Evolutionary conservation across 148 eudicot species (phyloP).

Genomic region (Arbutus unedo): DNA sequence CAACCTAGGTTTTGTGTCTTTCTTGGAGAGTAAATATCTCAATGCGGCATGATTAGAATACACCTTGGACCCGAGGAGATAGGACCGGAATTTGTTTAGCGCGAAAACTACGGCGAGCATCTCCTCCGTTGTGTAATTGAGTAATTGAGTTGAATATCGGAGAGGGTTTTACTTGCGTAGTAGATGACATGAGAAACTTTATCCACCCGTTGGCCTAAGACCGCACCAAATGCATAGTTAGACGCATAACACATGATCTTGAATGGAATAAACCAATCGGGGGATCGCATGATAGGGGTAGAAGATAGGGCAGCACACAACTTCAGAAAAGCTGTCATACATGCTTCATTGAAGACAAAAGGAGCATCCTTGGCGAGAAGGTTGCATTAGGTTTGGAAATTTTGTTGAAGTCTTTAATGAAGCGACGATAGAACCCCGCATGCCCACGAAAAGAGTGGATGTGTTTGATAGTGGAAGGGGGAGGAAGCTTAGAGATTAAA

Average conservation of each 20-base stretch:
- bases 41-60: neutral
- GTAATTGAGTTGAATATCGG: neutral
- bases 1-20: neutral
- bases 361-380: too few species aligned
- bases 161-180: neutral
- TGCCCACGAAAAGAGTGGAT: too few species aligned
- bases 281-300: too few species aligned
- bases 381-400: too few species aligned
- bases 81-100: neutral
- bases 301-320: neutral
- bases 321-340: too few species aligned
- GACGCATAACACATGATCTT: too few species aligned
- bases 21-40: neutral
- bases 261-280: too few species aligned
- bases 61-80: neutral
- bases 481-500: too few species aligned
- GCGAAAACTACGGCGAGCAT: neutral
- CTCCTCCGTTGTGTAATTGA: neutral
- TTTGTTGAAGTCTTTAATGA: too few species aligned
- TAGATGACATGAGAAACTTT: neutral
- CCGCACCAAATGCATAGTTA: neutral
- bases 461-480: too few species aligned
- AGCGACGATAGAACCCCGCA: too few species aligned
- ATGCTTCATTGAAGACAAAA: too few species aligned
- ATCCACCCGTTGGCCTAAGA: neutral